Percentiles rank a stretch among this genome's conserved stretches.
Conservation (phyloP, 2,329 filamentous ascomycete species). For the Scorias spongiosa region DNA sequence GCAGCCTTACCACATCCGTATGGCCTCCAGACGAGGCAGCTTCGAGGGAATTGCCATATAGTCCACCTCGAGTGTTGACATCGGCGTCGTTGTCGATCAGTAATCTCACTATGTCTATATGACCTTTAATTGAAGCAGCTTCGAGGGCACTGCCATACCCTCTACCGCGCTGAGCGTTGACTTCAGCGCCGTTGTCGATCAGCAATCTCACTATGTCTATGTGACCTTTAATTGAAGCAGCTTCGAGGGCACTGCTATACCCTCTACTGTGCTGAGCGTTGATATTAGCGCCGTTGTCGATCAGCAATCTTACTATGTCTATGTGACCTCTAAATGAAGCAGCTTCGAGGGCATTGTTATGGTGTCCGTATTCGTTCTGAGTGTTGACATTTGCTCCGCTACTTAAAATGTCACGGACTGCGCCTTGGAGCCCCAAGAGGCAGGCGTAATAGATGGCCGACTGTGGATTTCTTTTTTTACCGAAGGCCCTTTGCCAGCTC, state of each 20-base stretch:
- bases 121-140: conserved; percentile 5
- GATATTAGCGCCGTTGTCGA: conserved; percentile 13
- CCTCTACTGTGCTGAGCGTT: neutral
- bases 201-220: conserved; percentile 7
- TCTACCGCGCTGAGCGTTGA: conserved; percentile 9
- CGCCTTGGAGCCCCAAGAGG: neutral
- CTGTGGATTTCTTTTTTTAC: neutral
- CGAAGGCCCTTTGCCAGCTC: neutral
- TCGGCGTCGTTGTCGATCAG: conserved; percentile 4
- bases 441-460: conserved; percentile 3
- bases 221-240: conserved; percentile 1
- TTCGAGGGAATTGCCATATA: neutral
- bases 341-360: neutral
- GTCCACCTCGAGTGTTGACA: neutral
- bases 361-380: neutral
- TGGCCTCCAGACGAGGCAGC: conserved; percentile 1
- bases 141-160: conserved; percentile 8
- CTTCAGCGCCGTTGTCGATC: conserved; percentile 12
- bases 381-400: neutral
- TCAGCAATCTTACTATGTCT: conserved; percentile 7
- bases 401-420: conserved; percentile 1
- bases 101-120: conserved; percentile 6
- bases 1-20: conserved; percentile 5
- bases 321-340: conserved; percentile 1
- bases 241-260: neutral